Evolutionary conservation across 208 protist genomes (phyloP), one percentile per base, ranked within the genome.

Genomic region (Leishmania gerbilli): DNA sequence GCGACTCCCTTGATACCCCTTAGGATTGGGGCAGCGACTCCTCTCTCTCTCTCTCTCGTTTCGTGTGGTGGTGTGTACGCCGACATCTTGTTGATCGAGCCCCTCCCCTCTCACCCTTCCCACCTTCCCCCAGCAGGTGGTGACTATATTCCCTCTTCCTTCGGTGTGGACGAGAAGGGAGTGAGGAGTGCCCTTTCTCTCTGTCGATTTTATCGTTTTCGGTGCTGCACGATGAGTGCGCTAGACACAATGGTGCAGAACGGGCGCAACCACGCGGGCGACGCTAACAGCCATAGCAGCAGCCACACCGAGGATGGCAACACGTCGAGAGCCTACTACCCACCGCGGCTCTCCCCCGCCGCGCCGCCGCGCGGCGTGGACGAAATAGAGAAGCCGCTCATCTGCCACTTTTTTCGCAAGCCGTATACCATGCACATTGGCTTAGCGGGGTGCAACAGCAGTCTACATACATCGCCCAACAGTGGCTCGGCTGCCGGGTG

Each of bases 331-430:
- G 37, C 37, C 34, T 2, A 76, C 49, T 45, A 62, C 71, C 42
- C n/a, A 34, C 13, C 51, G 3, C 71, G n/a, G 15, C 49, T 56
- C 55, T 2, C 62, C 24, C 8, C 76, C 1, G 45, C 81, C 8
- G 8, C 40, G 27, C 34, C 77, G 58, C 71, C 45, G 40, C 76
- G 31, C 58, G 19, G 55, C 5, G 34, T 27, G 3, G 76, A 85
- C 31, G 81, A 81, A 34, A 62, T 77, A 13, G 74, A 74, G 67
- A 88, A 85, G 81, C 78, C 81, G 34, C 81, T 88, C 56, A 79
- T 86, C 60, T 88, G 80, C 74, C 62, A 64, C 81, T 79, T 81
- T 47, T 85, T 88, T 37, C 81, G 80, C 3, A 69, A 69, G 53
- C 19, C 2, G 15, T 2, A n/a, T 7, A 9, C 74, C 74, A 24